These are phyloP conservation scores for Kwoniella dendrophila DNA, from an alignment of 768 basidiomycete genomes.

Conservation along the genomic window DNA sequence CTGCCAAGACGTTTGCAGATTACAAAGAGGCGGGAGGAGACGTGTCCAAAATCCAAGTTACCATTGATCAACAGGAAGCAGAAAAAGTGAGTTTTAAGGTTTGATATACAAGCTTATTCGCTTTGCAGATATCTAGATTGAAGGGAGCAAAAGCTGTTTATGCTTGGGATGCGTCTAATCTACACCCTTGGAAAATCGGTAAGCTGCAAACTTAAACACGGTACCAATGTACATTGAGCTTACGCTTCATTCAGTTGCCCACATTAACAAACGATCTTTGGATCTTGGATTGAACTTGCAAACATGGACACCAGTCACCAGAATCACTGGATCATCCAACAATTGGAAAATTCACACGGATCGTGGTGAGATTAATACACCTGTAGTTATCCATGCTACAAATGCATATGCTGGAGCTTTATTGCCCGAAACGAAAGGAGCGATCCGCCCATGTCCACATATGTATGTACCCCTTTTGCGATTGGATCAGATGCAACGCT, in stretches of 20 bases:
- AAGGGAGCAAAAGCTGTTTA: slow-evolving; percentile 32
- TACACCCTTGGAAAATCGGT: slow-evolving; percentile 44
- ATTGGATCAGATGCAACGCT: slow-evolving; percentile 1
- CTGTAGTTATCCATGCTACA: slow-evolving; percentile 78
- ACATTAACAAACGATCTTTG: slow-evolving; percentile 31
- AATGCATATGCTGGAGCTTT: slow-evolving; percentile 81
- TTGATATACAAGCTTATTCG: not conserved
- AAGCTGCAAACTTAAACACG: too few relatives aligned
- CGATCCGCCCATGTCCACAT: slow-evolving; percentile 39
- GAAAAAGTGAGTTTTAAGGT: slow-evolving; percentile 30
- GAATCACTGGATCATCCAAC: slow-evolving; percentile 16
- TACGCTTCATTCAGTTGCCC: slow-evolving; percentile 29
- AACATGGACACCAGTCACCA: slow-evolving; percentile 51
- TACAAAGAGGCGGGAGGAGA: slow-evolving; percentile 54
- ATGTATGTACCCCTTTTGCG: slow-evolving; percentile 23
- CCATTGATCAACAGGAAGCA: slow-evolving; percentile 42
- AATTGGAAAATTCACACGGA: slow-evolving; percentile 66
- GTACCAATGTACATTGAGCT: too few relatives aligned
- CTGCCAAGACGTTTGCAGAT: slow-evolving; percentile 32
- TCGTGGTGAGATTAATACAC: slow-evolving; percentile 65
- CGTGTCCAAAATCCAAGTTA: slow-evolving; percentile 45
- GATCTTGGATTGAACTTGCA: slow-evolving; percentile 40
- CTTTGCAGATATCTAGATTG: slow-evolving; percentile 14
- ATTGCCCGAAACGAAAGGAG: slow-evolving; percentile 64
- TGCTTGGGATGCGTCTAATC: slow-evolving; percentile 39